These are phyloP conservation scores for Cyberlindnera mycetangii DNA, from an alignment of 805 yeast genomes.

Conservation along the genomic window DNA sequence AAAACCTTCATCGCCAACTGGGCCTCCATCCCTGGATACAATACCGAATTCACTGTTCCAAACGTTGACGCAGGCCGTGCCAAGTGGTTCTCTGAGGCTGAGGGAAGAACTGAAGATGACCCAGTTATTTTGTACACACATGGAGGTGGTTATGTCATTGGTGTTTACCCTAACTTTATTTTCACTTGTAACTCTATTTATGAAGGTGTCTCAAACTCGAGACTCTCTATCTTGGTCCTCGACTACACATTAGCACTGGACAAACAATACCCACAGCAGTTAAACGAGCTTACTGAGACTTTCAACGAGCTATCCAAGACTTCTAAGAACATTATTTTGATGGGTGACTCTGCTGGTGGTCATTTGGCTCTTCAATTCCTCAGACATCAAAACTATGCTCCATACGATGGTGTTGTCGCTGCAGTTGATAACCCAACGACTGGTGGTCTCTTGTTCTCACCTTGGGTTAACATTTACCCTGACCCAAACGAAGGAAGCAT, in stretches of 20 bases:
- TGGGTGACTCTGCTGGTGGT: slow-evolving; percentile 35
- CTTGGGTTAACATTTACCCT: slow-evolving; percentile 20
- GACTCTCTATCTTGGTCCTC: slow-evolving; percentile 25
- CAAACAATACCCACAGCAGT: slow-evolving; percentile 26
- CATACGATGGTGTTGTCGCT: slow-evolving; percentile 4
- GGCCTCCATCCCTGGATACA: slow-evolving; percentile 6
- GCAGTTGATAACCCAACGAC: not conserved
- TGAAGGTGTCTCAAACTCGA: slow-evolving; percentile 4
- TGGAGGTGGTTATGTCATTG: slow-evolving; percentile 18
- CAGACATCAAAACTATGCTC: slow-evolving; percentile 12
- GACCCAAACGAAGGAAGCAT: slow-evolving; percentile 2
- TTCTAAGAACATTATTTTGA: slow-evolving; percentile 20
- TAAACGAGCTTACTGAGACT: slow-evolving; percentile 22
- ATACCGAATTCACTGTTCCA: slow-evolving; percentile 5
- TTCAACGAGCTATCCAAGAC: slow-evolving; percentile 20
- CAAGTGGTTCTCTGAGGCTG: slow-evolving; percentile 25
- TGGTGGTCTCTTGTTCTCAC: slow-evolving; percentile 15
- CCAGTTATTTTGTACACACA: slow-evolving; percentile 16
- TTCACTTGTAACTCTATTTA: slow-evolving; percentile 1
- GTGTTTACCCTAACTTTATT: slow-evolving; percentile 12
- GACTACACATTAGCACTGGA: slow-evolving; percentile 30
- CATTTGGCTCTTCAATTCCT: slow-evolving; percentile 24
- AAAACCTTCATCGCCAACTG: slow-evolving; percentile 5
- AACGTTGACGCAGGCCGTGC: slow-evolving; percentile 1
- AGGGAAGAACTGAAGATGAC: slow-evolving; percentile 21